Evolutionary conservation across 75 land plant genomes (phyloP), one percentile per base, ranked within the genome.

Genomic region (Adiantum capillusveneris): DNA sequence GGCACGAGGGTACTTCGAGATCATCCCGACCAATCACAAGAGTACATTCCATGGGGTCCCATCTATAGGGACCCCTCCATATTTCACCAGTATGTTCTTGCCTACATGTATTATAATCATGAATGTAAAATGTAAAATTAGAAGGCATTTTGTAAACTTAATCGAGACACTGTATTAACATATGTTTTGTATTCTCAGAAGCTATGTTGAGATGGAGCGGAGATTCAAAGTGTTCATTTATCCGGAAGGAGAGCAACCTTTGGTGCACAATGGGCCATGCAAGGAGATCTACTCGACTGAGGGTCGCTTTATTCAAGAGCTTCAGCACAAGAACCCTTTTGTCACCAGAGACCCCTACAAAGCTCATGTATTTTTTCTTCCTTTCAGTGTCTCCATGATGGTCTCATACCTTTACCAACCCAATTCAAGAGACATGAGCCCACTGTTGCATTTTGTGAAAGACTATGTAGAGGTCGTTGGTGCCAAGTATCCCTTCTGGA

Each of bases 171-270:
- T 34, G 37, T 9, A 5, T 34, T 34, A 34, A 34, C 9, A 5
- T 34, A 34, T 5, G 37, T 34, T 22, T 7, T 57, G 25, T 11
- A 1, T 16, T 28, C n/a, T 46, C 71, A 92, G 97, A 78, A 88
- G 97, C 72, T 92, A 88, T 37, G 31, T 73, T 53, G 97, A 92
- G 63, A 92, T 92, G 98, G 98, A 94, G 73, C 81, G 64, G 59
- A 53, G 77, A 46, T 79, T 94, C 63, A 89, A 84, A 76, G 73
- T 94, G 27, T 94, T 70, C 50, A 77, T 81, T 19, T 94, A 94
- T 60, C 51, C 62, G 22, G 98, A 94, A 58, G 98, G 98, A 0
- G 86, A 87, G 63, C 84, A 84, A 0, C 97, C 97, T n/a, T 43
- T 91, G 25, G 86, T 91, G 60, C 97, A 91, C 21, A 66, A 82